Evolutionary conservation across 2,329 filamentous ascomycete species (phyloP).

Genomic region (Ophiostoma sp.): DNA sequence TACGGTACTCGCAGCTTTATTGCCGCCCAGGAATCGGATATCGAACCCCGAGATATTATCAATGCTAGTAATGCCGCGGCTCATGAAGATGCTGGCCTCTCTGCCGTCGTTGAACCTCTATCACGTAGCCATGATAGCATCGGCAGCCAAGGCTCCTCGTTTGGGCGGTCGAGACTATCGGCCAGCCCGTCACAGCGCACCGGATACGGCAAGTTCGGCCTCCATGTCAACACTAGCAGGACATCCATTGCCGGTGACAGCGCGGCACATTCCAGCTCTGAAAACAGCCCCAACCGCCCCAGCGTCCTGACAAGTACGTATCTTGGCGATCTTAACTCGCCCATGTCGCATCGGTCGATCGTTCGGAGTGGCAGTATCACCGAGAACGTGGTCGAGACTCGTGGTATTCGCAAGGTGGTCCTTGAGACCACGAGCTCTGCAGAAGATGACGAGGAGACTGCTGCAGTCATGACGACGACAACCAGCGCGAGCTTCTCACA

Average conservation of each 20-base stretch:
- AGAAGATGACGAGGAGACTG: constrained; percentile 34
- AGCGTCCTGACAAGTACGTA: constrained; percentile 3
- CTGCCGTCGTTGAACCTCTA: background rate
- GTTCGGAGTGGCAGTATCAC: constrained; percentile 72
- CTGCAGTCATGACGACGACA: constrained; percentile 7
- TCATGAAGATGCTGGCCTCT: background rate
- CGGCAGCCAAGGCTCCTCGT: constrained; percentile 7
- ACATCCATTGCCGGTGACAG: background rate
- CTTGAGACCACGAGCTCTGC: constrained; percentile 41
- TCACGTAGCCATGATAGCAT: background rate
- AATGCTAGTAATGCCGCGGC: background rate
- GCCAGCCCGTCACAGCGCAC: background rate
- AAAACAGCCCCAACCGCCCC: constrained; percentile 22
- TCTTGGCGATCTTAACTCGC: constrained; percentile 22
- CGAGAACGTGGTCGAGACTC: constrained; percentile 68
- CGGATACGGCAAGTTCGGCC: background rate
- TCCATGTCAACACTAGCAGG: background rate
- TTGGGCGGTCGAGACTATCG: background rate
- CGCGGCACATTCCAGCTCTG: constrained; percentile 21
- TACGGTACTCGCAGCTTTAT: background rate
- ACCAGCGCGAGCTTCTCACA: background rate
- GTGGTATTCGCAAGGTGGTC: constrained; percentile 70
- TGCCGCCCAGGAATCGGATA: background rate
- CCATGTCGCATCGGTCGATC: constrained; percentile 33
- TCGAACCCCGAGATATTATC: background rate